These are phyloP conservation scores for Paramyrothecium roridum DNA, from an alignment of 2,329 filamentous ascomycete genomes.

Conservation along the genomic window DNA sequence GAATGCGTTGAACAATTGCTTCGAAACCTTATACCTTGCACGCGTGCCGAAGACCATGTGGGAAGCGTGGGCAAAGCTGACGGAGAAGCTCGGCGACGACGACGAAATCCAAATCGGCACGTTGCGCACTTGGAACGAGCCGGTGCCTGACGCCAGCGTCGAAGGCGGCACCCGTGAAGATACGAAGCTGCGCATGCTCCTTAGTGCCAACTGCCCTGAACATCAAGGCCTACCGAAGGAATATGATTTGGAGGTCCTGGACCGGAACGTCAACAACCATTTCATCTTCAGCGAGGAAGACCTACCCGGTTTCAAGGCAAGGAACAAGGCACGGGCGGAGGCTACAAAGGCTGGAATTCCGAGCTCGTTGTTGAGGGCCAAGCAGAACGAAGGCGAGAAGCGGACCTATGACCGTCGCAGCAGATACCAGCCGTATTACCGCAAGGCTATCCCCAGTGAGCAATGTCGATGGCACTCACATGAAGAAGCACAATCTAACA, in stretches of 20 bases:
- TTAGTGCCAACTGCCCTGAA: slow-evolving; percentile 59
- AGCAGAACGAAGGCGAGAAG: slow-evolving; percentile 38
- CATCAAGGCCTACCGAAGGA: slow-evolving; percentile 81
- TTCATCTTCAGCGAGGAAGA: slow-evolving; percentile 94
- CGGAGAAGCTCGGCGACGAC: slow-evolving; percentile 67
- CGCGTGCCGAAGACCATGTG: slow-evolving; percentile 78
- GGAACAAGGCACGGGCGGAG: slow-evolving; percentile 52
- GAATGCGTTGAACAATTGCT: slow-evolving; percentile 30
- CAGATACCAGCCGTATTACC: slow-evolving; percentile 58
- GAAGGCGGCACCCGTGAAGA: slow-evolving; percentile 32
- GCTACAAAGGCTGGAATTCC: slow-evolving; percentile 58
- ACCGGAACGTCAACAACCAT: slow-evolving; percentile 70
- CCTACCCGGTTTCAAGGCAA: slow-evolving; percentile 54
- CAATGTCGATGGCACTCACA: slow-evolving; percentile 10
- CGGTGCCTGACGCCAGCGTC: slow-evolving; percentile 48
- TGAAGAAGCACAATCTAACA: slow-evolving; percentile 13
- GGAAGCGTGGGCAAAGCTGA: slow-evolving; percentile 64
- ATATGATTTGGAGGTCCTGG: slow-evolving; percentile 73
- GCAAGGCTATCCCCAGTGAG: slow-evolving; percentile 73
- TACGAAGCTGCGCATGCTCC: slow-evolving; percentile 57
- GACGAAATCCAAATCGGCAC: slow-evolving; percentile 80
- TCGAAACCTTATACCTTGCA: slow-evolving; percentile 63
- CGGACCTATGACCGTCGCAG: slow-evolving; percentile 41
- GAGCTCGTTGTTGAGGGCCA: slow-evolving; percentile 47
- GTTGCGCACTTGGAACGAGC: slow-evolving; percentile 57